These are phyloP conservation scores for Cladorrhinum sp. DNA, from an alignment of 2,329 filamentous ascomycete species.

Conservation along the genomic window DNA sequence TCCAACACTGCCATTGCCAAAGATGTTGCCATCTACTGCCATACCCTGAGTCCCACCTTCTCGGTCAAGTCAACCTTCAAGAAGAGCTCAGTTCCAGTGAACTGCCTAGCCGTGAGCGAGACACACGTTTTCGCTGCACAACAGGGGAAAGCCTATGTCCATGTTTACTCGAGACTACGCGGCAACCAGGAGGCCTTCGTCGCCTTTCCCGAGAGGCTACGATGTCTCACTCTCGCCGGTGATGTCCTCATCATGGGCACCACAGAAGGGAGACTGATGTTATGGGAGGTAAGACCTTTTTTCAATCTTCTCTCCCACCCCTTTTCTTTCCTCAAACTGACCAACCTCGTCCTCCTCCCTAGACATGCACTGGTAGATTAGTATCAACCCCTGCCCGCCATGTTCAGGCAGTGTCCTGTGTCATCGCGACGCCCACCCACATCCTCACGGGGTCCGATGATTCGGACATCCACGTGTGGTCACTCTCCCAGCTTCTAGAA, in stretches of 20 bases:
- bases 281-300: constrained; percentile 76
- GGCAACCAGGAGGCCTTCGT: constrained; percentile 86
- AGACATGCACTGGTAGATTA: constrained; percentile 73
- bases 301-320: neutral
- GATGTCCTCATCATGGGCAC: constrained; percentile 78
- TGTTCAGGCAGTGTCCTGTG: constrained; percentile 73
- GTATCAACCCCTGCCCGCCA: constrained; percentile 74
- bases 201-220: constrained; percentile 83
- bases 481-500: constrained; percentile 69
- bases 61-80: constrained; percentile 79
- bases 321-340: constrained; percentile 15
- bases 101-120: constrained; percentile 75
- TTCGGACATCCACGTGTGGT: constrained; percentile 91
- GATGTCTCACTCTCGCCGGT: constrained; percentile 69
- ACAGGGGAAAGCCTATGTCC: constrained; percentile 83
- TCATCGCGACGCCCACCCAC: constrained; percentile 69
- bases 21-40: constrained; percentile 83
- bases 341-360: constrained; percentile 17
- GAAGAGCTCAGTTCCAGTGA: constrained; percentile 79
- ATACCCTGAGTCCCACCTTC: constrained; percentile 75
- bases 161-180: constrained; percentile 82
- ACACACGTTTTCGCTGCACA: constrained; percentile 91
- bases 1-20: constrained; percentile 65
- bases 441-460: constrained; percentile 79
- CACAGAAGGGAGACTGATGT: constrained; percentile 76